Percentiles rank a stretch among this genome's conserved stretches.
Conservation (phyloP, 495 filamentous ascomycete species). For the Podospora appendiculata region DNA sequence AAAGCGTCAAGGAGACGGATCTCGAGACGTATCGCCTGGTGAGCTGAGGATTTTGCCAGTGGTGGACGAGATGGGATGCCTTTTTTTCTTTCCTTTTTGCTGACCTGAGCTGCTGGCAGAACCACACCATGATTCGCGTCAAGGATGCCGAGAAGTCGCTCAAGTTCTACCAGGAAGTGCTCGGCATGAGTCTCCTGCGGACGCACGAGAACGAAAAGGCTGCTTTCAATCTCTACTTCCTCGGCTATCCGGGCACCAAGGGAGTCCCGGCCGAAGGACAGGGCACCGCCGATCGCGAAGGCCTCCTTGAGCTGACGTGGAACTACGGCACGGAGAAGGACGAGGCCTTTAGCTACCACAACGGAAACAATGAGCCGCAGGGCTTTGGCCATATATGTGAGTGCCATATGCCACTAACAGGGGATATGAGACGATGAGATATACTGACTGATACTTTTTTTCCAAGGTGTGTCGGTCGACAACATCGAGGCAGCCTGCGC, state of each 20-base stretch:
- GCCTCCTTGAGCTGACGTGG: slow-evolving; percentile 86
- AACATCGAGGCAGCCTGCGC: slow-evolving; percentile 77
- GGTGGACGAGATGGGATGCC: not conserved
- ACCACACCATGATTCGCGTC: slow-evolving; percentile 92
- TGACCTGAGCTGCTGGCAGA: slow-evolving; percentile 27
- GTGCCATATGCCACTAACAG: slow-evolving; percentile 16
- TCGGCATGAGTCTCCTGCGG: slow-evolving; percentile 79
- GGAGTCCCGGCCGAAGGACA: slow-evolving; percentile 39
- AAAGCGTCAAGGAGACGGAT: slow-evolving; percentile 29
- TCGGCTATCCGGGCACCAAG: slow-evolving; percentile 60
- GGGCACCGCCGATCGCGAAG: slow-evolving; percentile 61
- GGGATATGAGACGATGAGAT: not conserved
- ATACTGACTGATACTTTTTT: slow-evolving; percentile 6
- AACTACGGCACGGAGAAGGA: slow-evolving; percentile 97
- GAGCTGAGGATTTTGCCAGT: no score
- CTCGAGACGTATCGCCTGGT: slow-evolving; percentile 36
- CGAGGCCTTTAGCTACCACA: slow-evolving; percentile 75
- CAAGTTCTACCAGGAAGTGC: slow-evolving; percentile 81
- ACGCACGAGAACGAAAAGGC: slow-evolving; percentile 61
- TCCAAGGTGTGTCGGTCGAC: slow-evolving; percentile 72
- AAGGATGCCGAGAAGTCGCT: slow-evolving; percentile 80
- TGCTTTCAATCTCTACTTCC: slow-evolving; percentile 86
- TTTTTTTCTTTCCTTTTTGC: slow-evolving; percentile 4
- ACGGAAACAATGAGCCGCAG: slow-evolving; percentile 85
- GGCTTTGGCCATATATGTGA: slow-evolving; percentile 88